phyloP scores from a whole-genome alignment of 2,329 filamentous ascomycete genomes.

The Phoma sp. region DNA sequence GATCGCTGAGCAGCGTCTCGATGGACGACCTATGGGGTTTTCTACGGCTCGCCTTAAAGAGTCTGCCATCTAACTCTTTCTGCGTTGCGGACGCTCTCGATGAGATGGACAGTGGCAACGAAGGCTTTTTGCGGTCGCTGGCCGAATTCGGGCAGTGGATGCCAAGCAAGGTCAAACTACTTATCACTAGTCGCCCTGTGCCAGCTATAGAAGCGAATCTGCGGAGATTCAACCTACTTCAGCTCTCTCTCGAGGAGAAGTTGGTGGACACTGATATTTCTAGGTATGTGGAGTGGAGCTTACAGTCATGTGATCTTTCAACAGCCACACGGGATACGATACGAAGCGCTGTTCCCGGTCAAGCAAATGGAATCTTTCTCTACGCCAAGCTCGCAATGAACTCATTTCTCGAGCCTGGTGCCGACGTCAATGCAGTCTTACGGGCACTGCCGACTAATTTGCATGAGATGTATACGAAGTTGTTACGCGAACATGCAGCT shows the following conservation, averaged over 20 bases:
- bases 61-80: conserved; percentile 36
- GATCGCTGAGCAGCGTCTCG: conserved; percentile 1
- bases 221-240: conserved; percentile 27
- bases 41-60: conserved; percentile 13
- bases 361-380: conserved; percentile 54
- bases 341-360: conserved; percentile 42
- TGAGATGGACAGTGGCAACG: conserved; percentile 53
- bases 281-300: conserved; percentile 41
- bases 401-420: conserved; percentile 33
- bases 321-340: conserved; percentile 9
- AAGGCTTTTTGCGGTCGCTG: conserved; percentile 46
- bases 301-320: conserved; percentile 22
- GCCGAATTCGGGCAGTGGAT: conserved; percentile 39
- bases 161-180: conserved; percentile 48
- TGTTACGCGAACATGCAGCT: conserved; percentile 48
- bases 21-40: conserved; percentile 20
- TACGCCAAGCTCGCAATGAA: conserved; percentile 56
- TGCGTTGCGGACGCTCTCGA: conserved; percentile 56
- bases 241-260: conserved; percentile 49
- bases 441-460: conserved; percentile 46
- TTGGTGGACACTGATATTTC: conserved; percentile 53
- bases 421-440: conserved; percentile 35
- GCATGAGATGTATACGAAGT: conserved; percentile 49
- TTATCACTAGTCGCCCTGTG: conserved; percentile 54
- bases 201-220: conserved; percentile 42